Evolutionary conservation across 1,139 yeast species (phyloP).

Genomic region (Cylindricascospora bacillispora): DNA sequence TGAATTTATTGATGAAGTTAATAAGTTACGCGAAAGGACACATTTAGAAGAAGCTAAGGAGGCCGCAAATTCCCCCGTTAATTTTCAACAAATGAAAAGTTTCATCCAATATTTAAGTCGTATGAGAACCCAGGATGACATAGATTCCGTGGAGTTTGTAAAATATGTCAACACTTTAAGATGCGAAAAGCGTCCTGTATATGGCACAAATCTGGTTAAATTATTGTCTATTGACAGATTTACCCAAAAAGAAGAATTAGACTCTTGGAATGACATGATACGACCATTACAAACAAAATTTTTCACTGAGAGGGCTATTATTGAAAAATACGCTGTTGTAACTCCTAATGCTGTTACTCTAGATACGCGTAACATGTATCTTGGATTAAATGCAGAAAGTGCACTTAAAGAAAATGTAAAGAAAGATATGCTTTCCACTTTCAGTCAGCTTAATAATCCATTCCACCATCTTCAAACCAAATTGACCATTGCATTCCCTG

Average conservation of each 20-base stretch:
- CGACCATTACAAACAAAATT: conserved; percentile 27
- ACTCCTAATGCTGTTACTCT: conserved; percentile 80
- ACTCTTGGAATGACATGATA: conserved; percentile 17
- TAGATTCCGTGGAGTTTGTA: conserved; percentile 42
- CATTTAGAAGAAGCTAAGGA: conserved; percentile 6
- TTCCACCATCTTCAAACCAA: conserved; percentile 80
- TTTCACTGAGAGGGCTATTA: conserved; percentile 33
- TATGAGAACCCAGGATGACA: conserved; percentile 37
- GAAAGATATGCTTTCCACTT: conserved; percentile 30
- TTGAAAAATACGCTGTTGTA: conserved; percentile 72
- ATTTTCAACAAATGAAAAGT: conserved; percentile 33
- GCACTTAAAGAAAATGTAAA: conserved; percentile 17
- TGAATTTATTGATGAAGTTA: conserved; percentile 34
- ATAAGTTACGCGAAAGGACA: conserved; percentile 26
- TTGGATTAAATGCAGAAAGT: conserved; percentile 19
- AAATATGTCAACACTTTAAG: conserved; percentile 53
- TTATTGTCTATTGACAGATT: conserved; percentile 15
- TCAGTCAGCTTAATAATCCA: conserved; percentile 41
- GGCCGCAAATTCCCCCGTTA: conserved; percentile 24
- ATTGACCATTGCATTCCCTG: conserved; percentile 90
- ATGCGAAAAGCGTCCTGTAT: conserved; percentile 44
- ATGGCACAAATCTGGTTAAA: conserved; percentile 37
- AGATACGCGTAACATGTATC: conserved; percentile 50
- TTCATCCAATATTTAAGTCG: conserved; percentile 49
- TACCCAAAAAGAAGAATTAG: conserved; percentile 3